Conservation (phyloP, 441 rosid genomes). For the Theobroma grandiflorum region DNA sequence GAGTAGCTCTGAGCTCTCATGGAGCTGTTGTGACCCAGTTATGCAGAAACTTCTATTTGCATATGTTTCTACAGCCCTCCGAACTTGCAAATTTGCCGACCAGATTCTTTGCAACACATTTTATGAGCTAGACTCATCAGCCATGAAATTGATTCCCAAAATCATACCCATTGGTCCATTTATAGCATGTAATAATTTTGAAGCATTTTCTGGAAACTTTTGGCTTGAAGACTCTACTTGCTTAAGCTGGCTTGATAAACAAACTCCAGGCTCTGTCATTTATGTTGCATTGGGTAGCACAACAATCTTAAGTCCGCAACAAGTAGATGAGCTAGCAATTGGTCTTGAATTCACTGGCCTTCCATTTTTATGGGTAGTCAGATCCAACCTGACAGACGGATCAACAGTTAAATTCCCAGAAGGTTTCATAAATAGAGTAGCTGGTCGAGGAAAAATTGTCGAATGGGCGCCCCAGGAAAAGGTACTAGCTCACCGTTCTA, state of each 20-base stretch:
- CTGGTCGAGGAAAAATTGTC: slow-evolving; percentile 31
- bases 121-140: slow-evolving; percentile 24
- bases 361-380: slow-evolving; percentile 46
- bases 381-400: slow-evolving; percentile 22
- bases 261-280: slow-evolving; percentile 33
- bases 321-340: slow-evolving; percentile 40
- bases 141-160: slow-evolving; percentile 18
- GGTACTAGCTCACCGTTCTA: slow-evolving; percentile 40
- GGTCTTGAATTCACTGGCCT: slow-evolving; percentile 32
- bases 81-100: not conserved
- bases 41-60: not conserved
- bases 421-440: slow-evolving; percentile 22
- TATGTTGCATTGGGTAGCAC: slow-evolving; percentile 46
- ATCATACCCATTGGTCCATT: slow-evolving; percentile 27
- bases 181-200: not conserved
- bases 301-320: slow-evolving; percentile 28
- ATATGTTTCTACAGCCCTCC: not conserved
- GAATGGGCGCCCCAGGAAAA: slow-evolving; percentile 47
- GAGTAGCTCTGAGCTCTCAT: slow-evolving; percentile 18
- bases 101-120: slow-evolving; percentile 30
- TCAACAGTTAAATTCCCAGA: slow-evolving; percentile 18
- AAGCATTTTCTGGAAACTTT: not conserved
- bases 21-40: slow-evolving; percentile 30
- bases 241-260: slow-evolving; percentile 40
- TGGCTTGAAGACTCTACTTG: slow-evolving; percentile 32